Conservation (phyloP, 192 early-diverging fungal species). For the Umbelopsis sp. region DNA sequence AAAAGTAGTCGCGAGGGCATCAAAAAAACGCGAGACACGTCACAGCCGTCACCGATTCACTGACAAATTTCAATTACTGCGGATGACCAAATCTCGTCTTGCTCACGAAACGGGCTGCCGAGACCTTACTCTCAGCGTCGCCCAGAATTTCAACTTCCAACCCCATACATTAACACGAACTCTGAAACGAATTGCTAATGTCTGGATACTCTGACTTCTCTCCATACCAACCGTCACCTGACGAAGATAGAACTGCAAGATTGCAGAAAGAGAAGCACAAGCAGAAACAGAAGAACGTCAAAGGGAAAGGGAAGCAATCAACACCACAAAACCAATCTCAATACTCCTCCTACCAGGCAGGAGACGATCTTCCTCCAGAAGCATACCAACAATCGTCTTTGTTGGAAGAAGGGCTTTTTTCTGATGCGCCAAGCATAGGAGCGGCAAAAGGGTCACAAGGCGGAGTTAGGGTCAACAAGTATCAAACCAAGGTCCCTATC, state of each 20-base stretch:
- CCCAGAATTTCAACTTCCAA: too few relatives aligned
- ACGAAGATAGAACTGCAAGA: conserved; percentile 39
- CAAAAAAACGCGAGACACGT: conserved; percentile 15
- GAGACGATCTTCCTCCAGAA: conserved; percentile 32
- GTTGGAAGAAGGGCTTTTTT: conserved; percentile 31
- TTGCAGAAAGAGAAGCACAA: conserved; percentile 19
- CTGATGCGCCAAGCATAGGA: conserved; percentile 25
- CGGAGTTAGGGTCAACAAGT: conserved; percentile 72
- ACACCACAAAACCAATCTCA: not conserved
- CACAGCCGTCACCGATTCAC: not conserved
- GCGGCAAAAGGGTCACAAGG: conserved; percentile 27
- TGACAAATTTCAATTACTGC: too few relatives aligned
- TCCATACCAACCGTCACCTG: conserved; percentile 51
- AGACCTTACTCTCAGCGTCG: too few relatives aligned
- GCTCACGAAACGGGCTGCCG: too few relatives aligned
- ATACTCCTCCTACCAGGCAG: conserved; percentile 32
- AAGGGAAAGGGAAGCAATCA: conserved; percentile 2
- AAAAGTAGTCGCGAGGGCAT: not conserved
- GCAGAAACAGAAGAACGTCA: conserved; percentile 12
- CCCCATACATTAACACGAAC: not conserved
- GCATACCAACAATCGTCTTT: conserved; percentile 27
- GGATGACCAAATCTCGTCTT: too few relatives aligned
- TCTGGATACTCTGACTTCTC: conserved; percentile 35
- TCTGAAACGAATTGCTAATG: not conserved
- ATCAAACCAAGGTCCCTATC: conserved; percentile 70